Evolutionary conservation across 768 basidiomycete genomes (phyloP), one percentile per base, ranked within the genome.

Genomic region (Mycena alexandri): DNA sequence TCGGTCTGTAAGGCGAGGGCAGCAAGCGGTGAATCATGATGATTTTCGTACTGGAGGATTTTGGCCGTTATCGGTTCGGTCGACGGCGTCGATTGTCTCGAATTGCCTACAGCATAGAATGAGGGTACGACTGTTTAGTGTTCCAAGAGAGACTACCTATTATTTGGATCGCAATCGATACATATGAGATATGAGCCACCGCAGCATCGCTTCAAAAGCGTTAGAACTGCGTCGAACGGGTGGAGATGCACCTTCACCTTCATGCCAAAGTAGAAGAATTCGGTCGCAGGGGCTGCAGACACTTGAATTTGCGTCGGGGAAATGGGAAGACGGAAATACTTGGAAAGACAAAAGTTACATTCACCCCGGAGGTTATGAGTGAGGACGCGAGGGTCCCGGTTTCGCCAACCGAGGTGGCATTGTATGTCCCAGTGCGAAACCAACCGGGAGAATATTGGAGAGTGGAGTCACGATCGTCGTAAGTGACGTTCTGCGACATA

Each of bases 121-220:
- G n/a, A n/a, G n/a, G n/a, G n/a, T n/a, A n/a, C n/a, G n/a, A n/a
- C n/a, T n/a, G n/a, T n/a, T n/a, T n/a, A n/a, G n/a, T n/a, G n/a
- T n/a, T n/a, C n/a, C n/a, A n/a, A n/a, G n/a, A n/a, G n/a, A n/a
- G n/a, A n/a, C n/a, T n/a, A n/a, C n/a, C n/a, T n/a, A n/a, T 72
- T 61, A 36, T 74, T 72, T 36, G 75, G 75, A 63, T 77, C 77
- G 64, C 79, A 80, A 66, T 79, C 79, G 48, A 79, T 66, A 63
- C 78, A 79, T 11, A 78, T 76, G 9, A 74, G 75, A 46, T 79
- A 79, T 17, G 56, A 52, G 2, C 75, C 78, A 5, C 79, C 78
- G 24, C 67, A 65, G 51, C 71, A 76, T 36, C 66, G 59, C 33
- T 61, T n/a, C n/a, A n/a, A 5, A 16, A 22, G 8, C 17, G 54